Percentiles rank a stretch among this genome's conserved stretches.
Evolutionary conservation across 768 basidiomycete genomes (phyloP).

Genomic region (Cyclocybe cylindracea): DNA sequence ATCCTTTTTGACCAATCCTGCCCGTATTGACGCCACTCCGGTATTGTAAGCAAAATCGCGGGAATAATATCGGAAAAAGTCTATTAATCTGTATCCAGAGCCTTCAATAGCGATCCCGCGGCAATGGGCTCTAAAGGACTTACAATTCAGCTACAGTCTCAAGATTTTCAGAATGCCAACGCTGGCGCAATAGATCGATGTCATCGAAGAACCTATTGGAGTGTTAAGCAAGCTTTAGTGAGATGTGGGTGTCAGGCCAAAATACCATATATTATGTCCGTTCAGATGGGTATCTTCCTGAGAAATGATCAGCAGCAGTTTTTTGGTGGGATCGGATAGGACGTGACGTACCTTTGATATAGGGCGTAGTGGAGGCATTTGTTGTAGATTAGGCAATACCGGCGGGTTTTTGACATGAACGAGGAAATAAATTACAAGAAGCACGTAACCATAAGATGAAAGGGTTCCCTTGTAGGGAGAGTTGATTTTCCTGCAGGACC

Average conservation of each 20-base stretch:
- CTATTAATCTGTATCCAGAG: slow-evolving; percentile 69
- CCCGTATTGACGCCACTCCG: slow-evolving; percentile 88
- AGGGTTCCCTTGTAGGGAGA: slow-evolving; percentile 97
- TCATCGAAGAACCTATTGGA: slow-evolving; percentile 91
- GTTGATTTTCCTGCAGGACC: slow-evolving; percentile 82
- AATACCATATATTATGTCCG: slow-evolving; percentile 81
- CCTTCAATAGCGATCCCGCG: slow-evolving; percentile 8
- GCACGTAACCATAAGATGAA: slow-evolving; percentile 95
- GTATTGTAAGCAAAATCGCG: slow-evolving; percentile 92
- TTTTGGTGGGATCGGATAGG: background rate
- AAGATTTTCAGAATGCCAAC: slow-evolving; percentile 92
- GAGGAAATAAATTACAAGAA: slow-evolving; percentile 97
- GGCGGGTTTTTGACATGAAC: slow-evolving; percentile 98
- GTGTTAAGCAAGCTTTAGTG: slow-evolving; percentile 13
- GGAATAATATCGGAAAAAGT: slow-evolving; percentile 96
- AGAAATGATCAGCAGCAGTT: slow-evolving; percentile 10
- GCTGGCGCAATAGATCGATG: slow-evolving; percentile 85
- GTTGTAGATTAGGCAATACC: slow-evolving; percentile 93
- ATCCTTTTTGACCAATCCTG: slow-evolving; percentile 87
- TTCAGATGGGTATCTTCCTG: slow-evolving; percentile 82
- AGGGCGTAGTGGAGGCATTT: slow-evolving; percentile 88
- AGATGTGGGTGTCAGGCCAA: slow-evolving; percentile 1
- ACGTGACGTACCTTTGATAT: slow-evolving; percentile 63
- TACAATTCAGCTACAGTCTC: slow-evolving; percentile 94
- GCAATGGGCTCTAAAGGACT: slow-evolving; percentile 26